Evolutionary conservation across 257 asterid species (phyloP).

Genomic region (Solanum dulcamara): DNA sequence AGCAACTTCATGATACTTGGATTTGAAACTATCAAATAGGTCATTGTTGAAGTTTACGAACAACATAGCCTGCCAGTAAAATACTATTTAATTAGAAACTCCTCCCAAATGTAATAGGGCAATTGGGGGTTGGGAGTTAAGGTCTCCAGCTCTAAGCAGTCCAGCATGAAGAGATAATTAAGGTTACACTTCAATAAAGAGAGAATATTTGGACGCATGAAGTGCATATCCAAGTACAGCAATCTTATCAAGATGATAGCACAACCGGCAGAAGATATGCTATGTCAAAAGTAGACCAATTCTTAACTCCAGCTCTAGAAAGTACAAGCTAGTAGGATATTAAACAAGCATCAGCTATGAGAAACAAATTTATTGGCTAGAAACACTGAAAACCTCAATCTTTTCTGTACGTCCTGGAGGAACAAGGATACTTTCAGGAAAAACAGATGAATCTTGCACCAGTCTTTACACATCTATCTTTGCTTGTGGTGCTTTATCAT

Average conservation of each 20-base stretch:
- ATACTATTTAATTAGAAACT: not conserved
- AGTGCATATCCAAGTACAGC: not conserved
- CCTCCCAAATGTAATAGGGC: not conserved
- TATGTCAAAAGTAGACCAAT: not conserved
- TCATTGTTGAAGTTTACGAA: constrained; percentile 52
- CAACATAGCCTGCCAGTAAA: constrained; percentile 64
- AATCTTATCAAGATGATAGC: not conserved
- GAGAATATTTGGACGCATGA: not conserved
- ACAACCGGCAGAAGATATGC: not conserved
- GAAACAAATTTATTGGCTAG: not conserved
- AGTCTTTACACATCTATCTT: not conserved
- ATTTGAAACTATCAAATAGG: constrained; percentile 50
- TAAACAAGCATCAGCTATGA: not conserved
- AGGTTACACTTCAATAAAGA: not conserved
- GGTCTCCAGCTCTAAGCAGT: not conserved
- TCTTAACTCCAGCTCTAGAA: not conserved
- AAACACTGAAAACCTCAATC: not conserved
- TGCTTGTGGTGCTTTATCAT: not conserved
- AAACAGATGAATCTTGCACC: not conserved
- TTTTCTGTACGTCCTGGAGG: not conserved
- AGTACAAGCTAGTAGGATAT: not conserved
- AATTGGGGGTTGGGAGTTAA: not conserved
- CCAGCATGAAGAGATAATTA: not conserved
- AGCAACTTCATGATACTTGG: constrained; percentile 67
- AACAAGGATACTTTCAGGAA: not conserved